Percentiles rank a stretch among this genome's conserved stretches.
Conservation (phyloP, 352 stramenopile genomes). For the Globisporangium cylindrosporum region DNA sequence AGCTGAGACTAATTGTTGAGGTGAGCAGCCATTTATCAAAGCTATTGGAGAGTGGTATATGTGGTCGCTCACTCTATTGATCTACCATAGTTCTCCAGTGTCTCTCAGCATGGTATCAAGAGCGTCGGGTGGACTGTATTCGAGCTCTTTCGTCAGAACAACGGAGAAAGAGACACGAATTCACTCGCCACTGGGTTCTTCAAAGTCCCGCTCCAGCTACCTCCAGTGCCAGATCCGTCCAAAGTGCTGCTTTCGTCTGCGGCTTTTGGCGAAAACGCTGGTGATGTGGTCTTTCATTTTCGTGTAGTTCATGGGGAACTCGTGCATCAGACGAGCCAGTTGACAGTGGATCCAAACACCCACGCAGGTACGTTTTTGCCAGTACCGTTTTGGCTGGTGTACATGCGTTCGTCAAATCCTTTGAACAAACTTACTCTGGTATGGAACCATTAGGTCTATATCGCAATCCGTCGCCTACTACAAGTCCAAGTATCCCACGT, state of each 20-base stretch:
- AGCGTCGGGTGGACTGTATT: constrained; percentile 45
- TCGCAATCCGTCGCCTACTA: not conserved
- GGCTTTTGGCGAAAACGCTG: constrained; percentile 8
- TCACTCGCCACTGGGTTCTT: constrained; percentile 26
- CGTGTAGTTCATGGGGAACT: constrained; percentile 31
- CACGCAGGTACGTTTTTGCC: constrained; percentile 22
- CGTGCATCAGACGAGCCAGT: constrained; percentile 23
- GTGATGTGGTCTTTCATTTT: constrained; percentile 29
- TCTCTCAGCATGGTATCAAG: constrained; percentile 15
- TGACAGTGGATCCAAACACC: constrained; percentile 35
- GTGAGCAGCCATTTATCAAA: constrained; percentile 14
- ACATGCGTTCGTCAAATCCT: not conserved
- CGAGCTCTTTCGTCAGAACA: constrained; percentile 27
- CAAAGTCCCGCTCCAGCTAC: constrained; percentile 38
- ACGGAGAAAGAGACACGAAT: constrained; percentile 10
- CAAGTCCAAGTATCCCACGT: too few relatives aligned
- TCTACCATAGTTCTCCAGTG: constrained; percentile 24
- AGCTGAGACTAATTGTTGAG: constrained; percentile 40
- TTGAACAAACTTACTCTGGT: not conserved
- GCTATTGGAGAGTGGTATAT: not conserved
- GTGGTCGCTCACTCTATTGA: not conserved
- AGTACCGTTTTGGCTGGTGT: not conserved
- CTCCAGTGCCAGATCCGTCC: constrained; percentile 38
- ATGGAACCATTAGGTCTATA: constrained; percentile 8
- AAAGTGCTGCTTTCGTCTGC: constrained; percentile 25